Evolutionary conservation across 2,329 filamentous ascomycete genomes (phyloP).

Genomic region (Alternaria longipes): DNA sequence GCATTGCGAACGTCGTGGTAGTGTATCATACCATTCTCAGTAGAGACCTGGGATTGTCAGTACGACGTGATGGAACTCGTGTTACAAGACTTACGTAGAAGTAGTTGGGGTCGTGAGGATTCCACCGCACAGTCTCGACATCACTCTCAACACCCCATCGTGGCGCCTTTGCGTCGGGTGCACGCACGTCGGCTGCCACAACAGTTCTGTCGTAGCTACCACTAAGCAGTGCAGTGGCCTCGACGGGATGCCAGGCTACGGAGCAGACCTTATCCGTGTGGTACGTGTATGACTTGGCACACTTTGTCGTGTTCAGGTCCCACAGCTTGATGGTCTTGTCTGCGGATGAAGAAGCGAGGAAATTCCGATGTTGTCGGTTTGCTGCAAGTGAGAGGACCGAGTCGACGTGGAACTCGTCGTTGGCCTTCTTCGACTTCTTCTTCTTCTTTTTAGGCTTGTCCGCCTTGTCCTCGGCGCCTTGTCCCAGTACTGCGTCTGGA

Average conservation of each 20-base stretch:
- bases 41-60: slow-evolving; percentile 65
- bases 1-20: slow-evolving; percentile 87
- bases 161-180: slow-evolving; percentile 80
- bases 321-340: slow-evolving; percentile 98
- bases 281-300: slow-evolving; percentile 93
- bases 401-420: slow-evolving; percentile 93
- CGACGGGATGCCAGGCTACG: slow-evolving; percentile 87
- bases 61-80: background rate
- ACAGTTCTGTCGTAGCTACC: slow-evolving; percentile 95
- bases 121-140: slow-evolving; percentile 91
- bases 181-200: slow-evolving; percentile 95
- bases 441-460: slow-evolving; percentile 81
- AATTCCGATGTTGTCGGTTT: slow-evolving; percentile 91
- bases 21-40: slow-evolving; percentile 89
- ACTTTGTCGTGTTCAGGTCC: slow-evolving; percentile 91
- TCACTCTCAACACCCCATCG: slow-evolving; percentile 96
- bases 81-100: slow-evolving; percentile 74
- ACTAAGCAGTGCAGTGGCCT: slow-evolving; percentile 87
- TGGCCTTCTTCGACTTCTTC: slow-evolving; percentile 88
- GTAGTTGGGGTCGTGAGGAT: slow-evolving; percentile 89
- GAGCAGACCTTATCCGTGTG: slow-evolving; percentile 99
- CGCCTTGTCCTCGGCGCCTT: slow-evolving; percentile 62
- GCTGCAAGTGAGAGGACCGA: slow-evolving; percentile 89
- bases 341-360: slow-evolving; percentile 92
- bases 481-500: slow-evolving; percentile 92